Percentiles rank a stretch among this genome's conserved stretches.
Conservation (phyloP, 768 basidiomycete genomes). For the Wakefieldia striispora region DNA sequence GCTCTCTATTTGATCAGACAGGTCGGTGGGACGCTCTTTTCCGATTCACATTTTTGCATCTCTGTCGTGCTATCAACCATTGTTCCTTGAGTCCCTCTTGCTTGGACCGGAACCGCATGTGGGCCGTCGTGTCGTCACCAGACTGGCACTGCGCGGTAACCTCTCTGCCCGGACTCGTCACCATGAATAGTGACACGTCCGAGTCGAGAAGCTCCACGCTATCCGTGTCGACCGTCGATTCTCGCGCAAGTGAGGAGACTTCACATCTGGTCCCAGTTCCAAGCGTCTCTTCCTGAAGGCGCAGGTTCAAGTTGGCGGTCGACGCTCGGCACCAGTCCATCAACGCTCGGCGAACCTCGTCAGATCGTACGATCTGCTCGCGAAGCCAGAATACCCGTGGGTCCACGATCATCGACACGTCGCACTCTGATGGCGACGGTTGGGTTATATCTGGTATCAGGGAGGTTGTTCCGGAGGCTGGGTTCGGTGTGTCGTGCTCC, state of each 20-base stretch:
- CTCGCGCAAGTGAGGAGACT: neutral
- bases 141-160: neutral
- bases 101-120: neutral
- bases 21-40: neutral
- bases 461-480: neutral
- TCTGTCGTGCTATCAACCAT: slow-evolving; percentile 9
- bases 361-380: slow-evolving; percentile 2
- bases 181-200: neutral
- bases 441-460: neutral
- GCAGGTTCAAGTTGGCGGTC: neutral
- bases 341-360: slow-evolving; percentile 3
- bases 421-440: neutral
- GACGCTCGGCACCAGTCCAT: slow-evolving; percentile 12
- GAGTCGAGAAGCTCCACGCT: neutral
- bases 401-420: slow-evolving; percentile 1
- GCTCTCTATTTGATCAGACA: neutral
- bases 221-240: neutral
- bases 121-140: neutral
- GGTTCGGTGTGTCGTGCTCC: neutral
- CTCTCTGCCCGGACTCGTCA: neutral
- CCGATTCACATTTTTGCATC: neutral
- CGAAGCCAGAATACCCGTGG: slow-evolving; percentile 10
- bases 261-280: neutral
- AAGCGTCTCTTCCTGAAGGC: neutral
- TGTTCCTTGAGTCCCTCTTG: slow-evolving; percentile 8